Evolutionary conservation across 495 filamentous ascomycete species (phyloP).

Genomic region (Aspergillus diversus): DNA sequence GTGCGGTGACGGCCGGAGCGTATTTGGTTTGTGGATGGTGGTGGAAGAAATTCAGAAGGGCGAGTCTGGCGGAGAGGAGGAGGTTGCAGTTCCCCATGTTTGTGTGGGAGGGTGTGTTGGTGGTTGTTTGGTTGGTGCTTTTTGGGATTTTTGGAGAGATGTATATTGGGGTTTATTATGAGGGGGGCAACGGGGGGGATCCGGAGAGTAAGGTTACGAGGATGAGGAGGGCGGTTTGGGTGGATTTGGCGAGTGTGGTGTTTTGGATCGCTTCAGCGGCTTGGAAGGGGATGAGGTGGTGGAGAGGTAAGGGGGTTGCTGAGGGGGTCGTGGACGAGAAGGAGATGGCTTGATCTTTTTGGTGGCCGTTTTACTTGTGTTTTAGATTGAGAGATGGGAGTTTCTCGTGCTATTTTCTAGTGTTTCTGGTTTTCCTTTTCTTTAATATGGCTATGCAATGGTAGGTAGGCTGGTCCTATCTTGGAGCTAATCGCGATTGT

Average conservation of each 20-base stretch:
- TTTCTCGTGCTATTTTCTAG: not conserved
- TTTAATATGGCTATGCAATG: no score
- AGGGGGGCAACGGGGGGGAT: slow-evolving; percentile 57
- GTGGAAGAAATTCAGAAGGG: slow-evolving; percentile 37
- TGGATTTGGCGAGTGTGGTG: slow-evolving; percentile 72
- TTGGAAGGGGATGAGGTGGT: slow-evolving; percentile 45
- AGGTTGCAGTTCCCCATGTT: slow-evolving; percentile 49
- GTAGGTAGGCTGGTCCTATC: slow-evolving; percentile 3
- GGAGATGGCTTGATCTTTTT: slow-evolving; percentile 18
- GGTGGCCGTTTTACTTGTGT: not conserved
- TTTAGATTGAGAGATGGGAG: not conserved
- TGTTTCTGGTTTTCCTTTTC: not conserved
- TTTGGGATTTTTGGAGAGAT: slow-evolving; percentile 83
- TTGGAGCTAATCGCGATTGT: not conserved
- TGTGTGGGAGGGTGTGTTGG: slow-evolving; percentile 71
- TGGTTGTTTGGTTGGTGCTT: slow-evolving; percentile 73
- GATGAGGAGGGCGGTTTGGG: slow-evolving; percentile 88
- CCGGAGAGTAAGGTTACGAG: slow-evolving; percentile 53
- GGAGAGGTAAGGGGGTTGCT: slow-evolving; percentile 29
- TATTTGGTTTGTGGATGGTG: slow-evolving; percentile 60
- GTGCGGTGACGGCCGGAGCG: slow-evolving; percentile 61
- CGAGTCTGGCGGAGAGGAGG: slow-evolving; percentile 5
- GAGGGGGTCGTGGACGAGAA: slow-evolving; percentile 16
- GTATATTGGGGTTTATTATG: slow-evolving; percentile 70
- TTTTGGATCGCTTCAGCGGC: slow-evolving; percentile 68